Base-by-base conservation (phyloP, 1,284 basidiomycete genomes). In the Heterobasidion parviporum region DNA sequence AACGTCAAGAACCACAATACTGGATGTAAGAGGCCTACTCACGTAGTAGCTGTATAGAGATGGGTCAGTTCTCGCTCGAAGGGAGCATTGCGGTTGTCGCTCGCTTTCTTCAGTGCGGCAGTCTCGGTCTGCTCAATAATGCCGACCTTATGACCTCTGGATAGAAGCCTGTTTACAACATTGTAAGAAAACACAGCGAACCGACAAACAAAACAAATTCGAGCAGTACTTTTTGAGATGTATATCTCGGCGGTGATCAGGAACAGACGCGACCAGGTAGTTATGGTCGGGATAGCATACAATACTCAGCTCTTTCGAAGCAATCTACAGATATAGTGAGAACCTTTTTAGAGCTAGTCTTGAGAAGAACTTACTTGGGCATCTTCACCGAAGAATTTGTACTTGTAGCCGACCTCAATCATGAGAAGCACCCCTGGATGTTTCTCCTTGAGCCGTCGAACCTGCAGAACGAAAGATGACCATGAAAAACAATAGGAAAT, bases 71-170 rank as follows among this genome's bases (percentile, higher is more conserved):
- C 80, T 47, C 96, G 81, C 14, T 85, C 83, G 64, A 99, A 99
- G 0, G 91, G 85, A 0, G 82, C 78, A 64, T 88, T 91, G 51
- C 85, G 79, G 60, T 87, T 95, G 56, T 93, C 90, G 56, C 93
- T 81, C 3, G 80, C 85, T 68, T 95, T 97, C 73, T 99, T 98
- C 54, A 99, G 76, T 0, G 96, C 96, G 0, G 96, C 92, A 0
- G 96, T 98, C 72, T 99, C 96, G 3, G 80, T 83, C 69, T 98
- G 96, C n/a, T 87, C 81, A 1, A 97, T 86, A 10, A 99, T 84
- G 9, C 96, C 96, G 52, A 99, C 83, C 70, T 93, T 92, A 68
- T 94, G 79, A 0, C 95, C 95, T 54, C 86, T 81, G 0, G 89
- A 86, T 46, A 98, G 79, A 36, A 98, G 78, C 61, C 92, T 94